Evolutionary conservation across 768 basidiomycete species (phyloP).

Genomic region (Boletus coccyginus): DNA sequence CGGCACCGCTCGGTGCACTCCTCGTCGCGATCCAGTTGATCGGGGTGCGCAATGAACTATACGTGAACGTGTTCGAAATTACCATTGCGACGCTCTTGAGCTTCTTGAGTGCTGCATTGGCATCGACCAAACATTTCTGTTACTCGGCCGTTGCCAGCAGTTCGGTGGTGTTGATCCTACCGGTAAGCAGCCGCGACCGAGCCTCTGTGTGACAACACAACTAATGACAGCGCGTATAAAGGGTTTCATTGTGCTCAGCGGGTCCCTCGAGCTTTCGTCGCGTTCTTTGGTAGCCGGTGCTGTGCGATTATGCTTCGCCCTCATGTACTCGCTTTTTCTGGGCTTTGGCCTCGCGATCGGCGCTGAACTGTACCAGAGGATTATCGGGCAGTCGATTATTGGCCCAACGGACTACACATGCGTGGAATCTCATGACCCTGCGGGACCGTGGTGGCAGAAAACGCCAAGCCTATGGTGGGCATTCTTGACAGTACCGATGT

Average conservation of each 20-base stretch:
- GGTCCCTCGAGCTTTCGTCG: conserved; percentile 74
- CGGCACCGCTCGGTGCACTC: conserved; percentile 73
- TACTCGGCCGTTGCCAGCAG: conserved; percentile 78
- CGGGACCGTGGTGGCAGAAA: conserved; percentile 69
- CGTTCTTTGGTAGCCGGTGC: conserved; percentile 83
- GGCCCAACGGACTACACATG: conserved; percentile 64
- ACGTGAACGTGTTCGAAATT: conserved; percentile 81
- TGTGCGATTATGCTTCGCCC: conserved; percentile 75
- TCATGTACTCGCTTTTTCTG: conserved; percentile 75
- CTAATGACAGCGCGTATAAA: conserved; percentile 13
- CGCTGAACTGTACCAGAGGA: conserved; percentile 59
- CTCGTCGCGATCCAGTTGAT: conserved; percentile 72
- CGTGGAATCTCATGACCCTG: conserved; percentile 47
- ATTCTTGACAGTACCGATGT: conserved; percentile 71
- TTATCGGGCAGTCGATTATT: conserved; percentile 45
- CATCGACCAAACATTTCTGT: conserved; percentile 67
- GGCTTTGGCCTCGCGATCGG: conserved; percentile 85
- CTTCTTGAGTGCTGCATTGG: conserved; percentile 74
- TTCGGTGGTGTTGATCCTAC: conserved; percentile 77
- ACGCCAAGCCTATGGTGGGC: conserved; percentile 76
- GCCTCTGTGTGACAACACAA: neutral
- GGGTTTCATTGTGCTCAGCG: conserved; percentile 70
- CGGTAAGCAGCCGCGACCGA: conserved; percentile 40
- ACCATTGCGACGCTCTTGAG: conserved; percentile 77
- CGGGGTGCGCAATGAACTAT: conserved; percentile 72